Evolutionary conservation across 2,329 filamentous ascomycete genomes (phyloP).

Genomic region (Lasiodiplodia gonubiensis): DNA sequence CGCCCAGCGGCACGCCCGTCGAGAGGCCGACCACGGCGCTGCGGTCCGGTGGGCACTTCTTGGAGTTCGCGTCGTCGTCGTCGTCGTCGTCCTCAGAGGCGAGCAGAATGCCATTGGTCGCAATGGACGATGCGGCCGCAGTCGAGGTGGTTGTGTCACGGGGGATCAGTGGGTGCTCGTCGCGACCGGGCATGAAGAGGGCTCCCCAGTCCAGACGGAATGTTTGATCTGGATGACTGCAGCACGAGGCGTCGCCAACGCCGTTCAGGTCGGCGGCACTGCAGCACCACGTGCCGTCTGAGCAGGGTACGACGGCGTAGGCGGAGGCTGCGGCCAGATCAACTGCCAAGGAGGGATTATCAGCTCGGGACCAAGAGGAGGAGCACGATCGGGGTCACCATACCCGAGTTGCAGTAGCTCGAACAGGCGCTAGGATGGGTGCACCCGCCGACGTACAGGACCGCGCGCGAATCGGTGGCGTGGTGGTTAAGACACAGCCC

Average conservation of each 20-base stretch:
- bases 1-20: slow-evolving; percentile 20
- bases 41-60: slow-evolving; percentile 13
- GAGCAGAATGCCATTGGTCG: slow-evolving; percentile 6
- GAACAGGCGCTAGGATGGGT: slow-evolving; percentile 17
- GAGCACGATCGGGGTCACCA: slow-evolving; percentile 6
- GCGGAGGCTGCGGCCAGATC: background rate
- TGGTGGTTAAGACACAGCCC: slow-evolving; percentile 7
- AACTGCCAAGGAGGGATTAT: background rate
- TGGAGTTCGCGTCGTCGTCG: background rate
- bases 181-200: background rate
- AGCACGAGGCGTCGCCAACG: slow-evolving; percentile 18
- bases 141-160: background rate
- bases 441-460: slow-evolving; percentile 12
- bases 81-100: background rate
- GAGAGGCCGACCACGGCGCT: slow-evolving; percentile 21
- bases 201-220: slow-evolving; percentile 16
- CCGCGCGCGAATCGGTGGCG: slow-evolving; percentile 11
- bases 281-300: slow-evolving; percentile 20
- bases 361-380: background rate
- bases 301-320: slow-evolving; percentile 16
- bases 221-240: slow-evolving; percentile 2
- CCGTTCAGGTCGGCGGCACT: slow-evolving; percentile 2
- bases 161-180: background rate
- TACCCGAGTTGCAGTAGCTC: slow-evolving; percentile 21
- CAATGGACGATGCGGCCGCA: background rate